Conservation (phyloP, 2,329 filamentous ascomycete species). For the Raffaelea arxii region DNA sequence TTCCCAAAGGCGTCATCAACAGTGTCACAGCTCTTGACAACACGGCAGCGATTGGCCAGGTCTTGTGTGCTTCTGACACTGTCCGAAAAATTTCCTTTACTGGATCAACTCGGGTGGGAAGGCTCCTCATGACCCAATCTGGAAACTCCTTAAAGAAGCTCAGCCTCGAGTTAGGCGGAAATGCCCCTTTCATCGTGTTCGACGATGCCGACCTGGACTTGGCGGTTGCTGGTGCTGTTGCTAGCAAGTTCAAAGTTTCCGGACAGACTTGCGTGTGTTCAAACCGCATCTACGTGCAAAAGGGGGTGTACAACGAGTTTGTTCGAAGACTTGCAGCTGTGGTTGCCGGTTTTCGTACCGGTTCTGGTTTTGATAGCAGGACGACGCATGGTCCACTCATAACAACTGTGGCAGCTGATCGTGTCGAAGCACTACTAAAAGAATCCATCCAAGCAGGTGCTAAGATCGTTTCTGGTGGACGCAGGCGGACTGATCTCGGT, state of each 20-base stretch:
- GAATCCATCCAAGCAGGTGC: no score
- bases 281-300: conserved; percentile 74
- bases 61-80: conserved; percentile 64
- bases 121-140: conserved; percentile 81
- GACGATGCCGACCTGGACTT: conserved; percentile 84
- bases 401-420: conserved; percentile 75
- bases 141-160: conserved; percentile 65
- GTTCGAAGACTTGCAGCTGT: conserved; percentile 56
- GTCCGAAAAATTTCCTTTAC: conserved; percentile 93
- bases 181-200: conserved; percentile 94
- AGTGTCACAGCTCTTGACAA: conserved; percentile 72
- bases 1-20: conserved; percentile 86
- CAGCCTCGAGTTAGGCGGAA: conserved; percentile 87
- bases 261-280: conserved; percentile 94
- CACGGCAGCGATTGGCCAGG: conserved; percentile 67
- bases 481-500: no score
- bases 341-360: no score
- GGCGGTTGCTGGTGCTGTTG: conserved; percentile 73
- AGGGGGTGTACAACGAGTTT: conserved; percentile 69
- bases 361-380: no score
- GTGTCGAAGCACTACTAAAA: no score
- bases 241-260: conserved; percentile 85
- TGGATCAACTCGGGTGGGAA: conserved; percentile 61
- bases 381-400: conserved; percentile 67
- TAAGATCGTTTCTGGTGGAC: no score